Base-by-base conservation (phyloP, 768 basidiomycete genomes). In the Kwoniella europaea region DNA sequence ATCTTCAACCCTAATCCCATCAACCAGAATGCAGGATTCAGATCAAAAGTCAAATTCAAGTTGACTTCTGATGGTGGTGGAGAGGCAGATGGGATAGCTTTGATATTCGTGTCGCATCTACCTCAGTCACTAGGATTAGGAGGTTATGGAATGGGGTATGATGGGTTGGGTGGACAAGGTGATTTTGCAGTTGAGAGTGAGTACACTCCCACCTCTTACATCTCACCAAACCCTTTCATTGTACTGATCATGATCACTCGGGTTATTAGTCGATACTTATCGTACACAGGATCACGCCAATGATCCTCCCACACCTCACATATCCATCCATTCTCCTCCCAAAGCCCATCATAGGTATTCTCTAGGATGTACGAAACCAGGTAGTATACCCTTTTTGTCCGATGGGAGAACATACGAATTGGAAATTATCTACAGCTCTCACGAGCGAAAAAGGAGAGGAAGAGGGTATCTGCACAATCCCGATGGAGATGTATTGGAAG, bases 261-360 rank as follows among this genome's bases (percentile, higher is more conserved):
- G 35, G 35, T 9, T 6, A 35, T 0, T 61, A 80, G 72, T 84
- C 67, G 83, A 84, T 66, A 83, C 82, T 0, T 82, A 82, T 56
- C 73, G 77, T 43, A 79, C 79, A 54, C 71, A 78, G 57, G 82
- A 84, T 61, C 65, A 71, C 24, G 80, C 82, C 12, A 67, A 71
- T 20, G 83, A 84, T 63, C 83, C 83, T 0, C 79, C 79, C 1
- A 74, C 77, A 5, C 83, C 83, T 1, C 83, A 84, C 57, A 79
- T 84, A 43, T 84, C 83, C 1, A 67, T 84, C 10, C 83, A 84
- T 60, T 79, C 75, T 2, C 83, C 83, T 9, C 78, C 79, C 1
- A 57, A 81, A 42, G 77, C 82, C 0, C 83, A 84, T 69, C 83
- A 84, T 63, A 73, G 71, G 6, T 43, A 79, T 60, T 74, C 79